Conservation (phyloP, 73 alveolate species). For the Blepharisma japonicum region DNA sequence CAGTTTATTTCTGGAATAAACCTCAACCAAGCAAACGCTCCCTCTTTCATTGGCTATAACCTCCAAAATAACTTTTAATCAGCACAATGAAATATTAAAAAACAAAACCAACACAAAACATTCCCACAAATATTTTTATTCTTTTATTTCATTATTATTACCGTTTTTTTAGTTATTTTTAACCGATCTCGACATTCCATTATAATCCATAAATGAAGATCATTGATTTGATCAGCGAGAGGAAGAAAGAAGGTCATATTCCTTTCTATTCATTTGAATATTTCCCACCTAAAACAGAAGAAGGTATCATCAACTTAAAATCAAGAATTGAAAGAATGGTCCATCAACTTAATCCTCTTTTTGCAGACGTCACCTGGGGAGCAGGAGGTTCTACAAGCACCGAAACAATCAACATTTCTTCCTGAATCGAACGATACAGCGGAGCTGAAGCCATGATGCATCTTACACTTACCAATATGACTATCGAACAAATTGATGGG, state of each 20-base stretch:
- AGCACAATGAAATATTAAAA: too few species aligned
- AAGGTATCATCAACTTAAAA: slow-evolving; percentile 62
- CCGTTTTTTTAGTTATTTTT: too few species aligned
- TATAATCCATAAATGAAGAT: slow-evolving; percentile 9
- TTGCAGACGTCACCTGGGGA: slow-evolving; percentile 84
- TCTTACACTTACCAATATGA: slow-evolving; percentile 75
- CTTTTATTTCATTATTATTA: too few species aligned
- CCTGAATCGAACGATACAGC: slow-evolving; percentile 56
- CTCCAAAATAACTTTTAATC: too few species aligned
- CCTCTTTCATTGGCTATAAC: too few species aligned
- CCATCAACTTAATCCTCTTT: slow-evolving; percentile 59
- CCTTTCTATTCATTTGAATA: slow-evolving; percentile 72
- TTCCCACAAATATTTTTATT: too few species aligned
- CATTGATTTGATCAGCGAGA: neutral
- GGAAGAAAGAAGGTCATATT: slow-evolving; percentile 25
- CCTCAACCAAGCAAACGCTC: too few species aligned
- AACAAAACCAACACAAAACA: too few species aligned
- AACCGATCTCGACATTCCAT: too few species aligned
- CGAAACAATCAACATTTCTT: slow-evolving; percentile 60
- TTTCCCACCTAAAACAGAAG: slow-evolving; percentile 82
- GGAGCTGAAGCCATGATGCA: slow-evolving; percentile 86
- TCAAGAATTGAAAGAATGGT: slow-evolving; percentile 57
- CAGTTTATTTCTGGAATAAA: too few species aligned
- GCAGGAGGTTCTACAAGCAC: slow-evolving; percentile 78
- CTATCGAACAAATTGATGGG: slow-evolving; percentile 43